Conservation (phyloP, 352 stramenopile species). For the Phytophthora agathidicida region DNA sequence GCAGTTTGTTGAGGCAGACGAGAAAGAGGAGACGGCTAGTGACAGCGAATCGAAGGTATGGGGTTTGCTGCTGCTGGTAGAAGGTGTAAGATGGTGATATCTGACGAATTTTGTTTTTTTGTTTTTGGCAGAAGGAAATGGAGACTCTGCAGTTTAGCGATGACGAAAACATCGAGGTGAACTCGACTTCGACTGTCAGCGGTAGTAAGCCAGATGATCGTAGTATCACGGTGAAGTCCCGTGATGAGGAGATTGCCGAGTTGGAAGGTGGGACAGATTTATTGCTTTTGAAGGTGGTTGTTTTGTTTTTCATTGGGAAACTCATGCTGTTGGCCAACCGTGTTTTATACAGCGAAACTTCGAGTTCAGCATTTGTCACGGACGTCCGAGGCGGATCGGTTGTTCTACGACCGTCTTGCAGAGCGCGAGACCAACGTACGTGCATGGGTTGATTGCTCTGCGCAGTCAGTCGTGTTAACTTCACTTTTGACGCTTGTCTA, state of each 20-base stretch:
- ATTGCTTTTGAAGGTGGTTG: background rate
- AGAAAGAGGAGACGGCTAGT: background rate
- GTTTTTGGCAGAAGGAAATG: slow-evolving; percentile 6
- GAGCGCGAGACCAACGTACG: slow-evolving; percentile 54
- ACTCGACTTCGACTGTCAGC: background rate
- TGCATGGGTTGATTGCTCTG: background rate
- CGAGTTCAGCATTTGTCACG: slow-evolving; percentile 47
- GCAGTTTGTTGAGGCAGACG: background rate
- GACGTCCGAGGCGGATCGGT: slow-evolving; percentile 31
- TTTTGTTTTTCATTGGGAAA: too few relatives aligned
- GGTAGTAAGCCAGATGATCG: slow-evolving; percentile 1
- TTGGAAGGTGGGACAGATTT: slow-evolving; percentile 39
- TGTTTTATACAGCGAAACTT: slow-evolving; percentile 37
- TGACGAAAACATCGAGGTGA: slow-evolving; percentile 2
- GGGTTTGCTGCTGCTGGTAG: too few relatives aligned
- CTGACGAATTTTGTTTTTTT: background rate
- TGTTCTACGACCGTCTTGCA: slow-evolving; percentile 53
- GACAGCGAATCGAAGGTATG: slow-evolving; percentile 19
- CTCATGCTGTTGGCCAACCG: background rate
- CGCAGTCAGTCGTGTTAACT: background rate
- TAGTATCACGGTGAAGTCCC: slow-evolving; percentile 18
- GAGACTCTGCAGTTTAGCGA: background rate
- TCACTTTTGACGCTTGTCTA: too few relatives aligned
- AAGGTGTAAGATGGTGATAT: background rate
- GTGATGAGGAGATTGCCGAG: slow-evolving; percentile 53